Evolutionary conservation across 805 yeast genomes (phyloP).

Genomic region (Saccharomycopsis malanga): DNA sequence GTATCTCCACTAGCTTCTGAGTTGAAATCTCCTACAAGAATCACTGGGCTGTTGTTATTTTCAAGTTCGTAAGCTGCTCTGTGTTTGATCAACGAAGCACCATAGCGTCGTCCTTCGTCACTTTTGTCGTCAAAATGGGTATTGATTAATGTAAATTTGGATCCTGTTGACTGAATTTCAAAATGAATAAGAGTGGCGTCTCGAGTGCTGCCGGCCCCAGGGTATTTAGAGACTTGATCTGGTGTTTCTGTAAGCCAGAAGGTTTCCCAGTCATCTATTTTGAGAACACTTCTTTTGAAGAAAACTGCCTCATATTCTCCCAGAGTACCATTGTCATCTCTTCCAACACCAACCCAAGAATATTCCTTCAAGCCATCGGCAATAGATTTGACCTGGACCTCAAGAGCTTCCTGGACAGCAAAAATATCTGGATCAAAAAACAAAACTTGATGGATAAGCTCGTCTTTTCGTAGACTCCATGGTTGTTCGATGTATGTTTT

Average conservation of each 20-base stretch:
- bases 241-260: conserved; percentile 40
- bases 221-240: conserved; percentile 32
- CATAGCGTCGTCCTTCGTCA: conserved; percentile 31
- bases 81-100: conserved; percentile 30
- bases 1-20: conserved; percentile 28
- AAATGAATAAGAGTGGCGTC: conserved; percentile 35
- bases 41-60: conserved; percentile 30
- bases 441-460: conserved; percentile 31
- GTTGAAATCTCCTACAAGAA: conserved; percentile 43
- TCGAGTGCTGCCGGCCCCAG: conserved; percentile 36
- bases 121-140: conserved; percentile 39
- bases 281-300: conserved; percentile 29
- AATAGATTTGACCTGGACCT: conserved; percentile 35
- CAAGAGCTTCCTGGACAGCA: conserved; percentile 34
- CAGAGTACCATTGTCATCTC: conserved; percentile 36
- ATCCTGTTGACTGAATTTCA: conserved; percentile 21
- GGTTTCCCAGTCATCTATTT: conserved; percentile 30
- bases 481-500: conserved; percentile 15
- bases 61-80: conserved; percentile 34
- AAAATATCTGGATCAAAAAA: conserved; percentile 32
- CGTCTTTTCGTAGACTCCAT: conserved; percentile 33
- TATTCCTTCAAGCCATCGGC: conserved; percentile 25
- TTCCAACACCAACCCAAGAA: conserved; percentile 38
- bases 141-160: conserved; percentile 32
- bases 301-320: conserved; percentile 41